Conservation (phyloP, 805 yeast species). For the Tetrapisispora taiwanensis region DNA sequence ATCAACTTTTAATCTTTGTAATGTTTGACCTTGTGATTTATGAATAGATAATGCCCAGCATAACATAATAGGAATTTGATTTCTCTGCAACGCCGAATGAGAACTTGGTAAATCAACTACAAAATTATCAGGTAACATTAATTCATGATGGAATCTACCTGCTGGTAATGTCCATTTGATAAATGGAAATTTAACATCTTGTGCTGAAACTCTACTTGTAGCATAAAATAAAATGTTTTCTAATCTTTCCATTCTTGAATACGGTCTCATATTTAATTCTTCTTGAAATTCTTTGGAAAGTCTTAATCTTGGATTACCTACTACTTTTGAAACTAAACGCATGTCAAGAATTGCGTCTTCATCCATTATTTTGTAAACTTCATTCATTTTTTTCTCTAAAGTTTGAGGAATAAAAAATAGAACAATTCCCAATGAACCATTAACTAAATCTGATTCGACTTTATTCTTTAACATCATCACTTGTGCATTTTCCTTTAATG, state of each 20-base stretch:
- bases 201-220: conserved; percentile 8
- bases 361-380: conserved; percentile 17
- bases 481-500: conserved; percentile 77
- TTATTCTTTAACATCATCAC: conserved; percentile 86
- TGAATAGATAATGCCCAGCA: conserved; percentile 83
- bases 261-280: conserved; percentile 19
- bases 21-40: conserved; percentile 78
- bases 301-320: conserved; percentile 13
- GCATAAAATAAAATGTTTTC: conserved; percentile 15
- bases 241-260: conserved; percentile 8
- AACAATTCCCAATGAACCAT: conserved; percentile 83
- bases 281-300: conserved; percentile 22
- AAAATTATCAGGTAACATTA: conserved; percentile 34
- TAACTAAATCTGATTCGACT: conserved; percentile 60
- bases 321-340: conserved; percentile 27
- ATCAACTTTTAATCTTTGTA: conserved; percentile 61
- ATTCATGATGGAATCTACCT: conserved; percentile 20
- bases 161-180: conserved; percentile 27
- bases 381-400: conserved; percentile 16
- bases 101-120: conserved; percentile 29
- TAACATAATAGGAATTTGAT: conserved; percentile 57
- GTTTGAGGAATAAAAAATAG: conserved; percentile 29
- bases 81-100: conserved; percentile 31
- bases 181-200: conserved; percentile 23
- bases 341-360: conserved; percentile 25